Evolutionary conservation across 371 early-diverging fungal genomes (phyloP).

Genomic region (Apophysomyces variabilis): DNA sequence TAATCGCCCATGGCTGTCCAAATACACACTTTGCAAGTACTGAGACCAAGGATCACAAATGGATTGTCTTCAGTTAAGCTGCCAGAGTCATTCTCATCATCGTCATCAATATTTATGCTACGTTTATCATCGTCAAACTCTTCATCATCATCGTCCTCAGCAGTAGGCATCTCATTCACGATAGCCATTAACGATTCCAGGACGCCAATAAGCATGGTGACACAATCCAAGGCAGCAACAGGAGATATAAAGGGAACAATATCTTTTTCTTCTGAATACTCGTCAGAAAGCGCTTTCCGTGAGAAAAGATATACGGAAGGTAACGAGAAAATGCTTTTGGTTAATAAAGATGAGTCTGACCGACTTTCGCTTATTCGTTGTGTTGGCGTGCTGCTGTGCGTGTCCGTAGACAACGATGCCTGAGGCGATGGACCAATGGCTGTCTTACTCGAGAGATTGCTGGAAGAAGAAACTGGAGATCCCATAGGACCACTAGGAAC

Average conservation of each 20-base stretch:
- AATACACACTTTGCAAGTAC: constrained; percentile 8
- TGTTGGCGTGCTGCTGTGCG: not conserved
- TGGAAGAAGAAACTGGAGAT: not conserved
- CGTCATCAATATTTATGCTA: not conserved
- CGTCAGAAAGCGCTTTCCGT: not conserved
- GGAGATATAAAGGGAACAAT: constrained; percentile 1
- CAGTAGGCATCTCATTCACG: not conserved
- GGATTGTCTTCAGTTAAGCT: not conserved
- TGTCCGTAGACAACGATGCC: not conserved
- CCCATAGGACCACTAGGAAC: not conserved
- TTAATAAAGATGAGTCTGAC: not conserved
- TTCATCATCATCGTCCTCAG: not conserved
- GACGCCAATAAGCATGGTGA: not conserved
- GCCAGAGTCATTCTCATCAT: not conserved
- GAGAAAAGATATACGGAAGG: not conserved
- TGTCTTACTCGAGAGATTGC: not conserved
- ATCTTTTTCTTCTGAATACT: constrained; percentile 5
- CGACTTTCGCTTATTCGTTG: not conserved
- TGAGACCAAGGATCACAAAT: constrained; percentile 6
- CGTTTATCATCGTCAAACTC: not conserved
- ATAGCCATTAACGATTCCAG: constrained; percentile 3
- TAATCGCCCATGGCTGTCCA: constrained; percentile 3
- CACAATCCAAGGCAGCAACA: constrained; percentile 1
- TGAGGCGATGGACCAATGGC: not conserved
- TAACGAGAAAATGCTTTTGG: constrained; percentile 1